Conservation (phyloP, 805 yeast genomes). For the Candida alai region DNA sequence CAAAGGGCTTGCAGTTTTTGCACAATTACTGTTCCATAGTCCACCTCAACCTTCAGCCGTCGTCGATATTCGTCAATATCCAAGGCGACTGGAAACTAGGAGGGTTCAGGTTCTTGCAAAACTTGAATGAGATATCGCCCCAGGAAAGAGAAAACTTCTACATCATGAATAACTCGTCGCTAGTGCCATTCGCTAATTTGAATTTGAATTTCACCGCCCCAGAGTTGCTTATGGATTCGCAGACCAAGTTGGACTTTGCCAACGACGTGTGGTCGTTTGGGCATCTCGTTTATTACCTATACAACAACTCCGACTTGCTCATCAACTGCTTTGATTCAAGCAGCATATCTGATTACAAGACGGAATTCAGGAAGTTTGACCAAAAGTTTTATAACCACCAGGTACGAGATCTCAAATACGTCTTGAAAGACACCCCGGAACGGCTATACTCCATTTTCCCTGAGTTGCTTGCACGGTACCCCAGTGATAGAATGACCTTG, state of each 20-base stretch:
- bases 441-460: constrained; percentile 49
- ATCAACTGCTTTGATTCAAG: constrained; percentile 42
- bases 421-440: constrained; percentile 56
- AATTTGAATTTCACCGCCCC: constrained; percentile 81
- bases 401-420: constrained; percentile 33
- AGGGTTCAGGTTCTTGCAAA: constrained; percentile 56
- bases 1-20: constrained; percentile 76
- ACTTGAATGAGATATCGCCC: constrained; percentile 45
- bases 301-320: constrained; percentile 48
- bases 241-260: constrained; percentile 48
- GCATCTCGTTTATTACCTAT: constrained; percentile 66
- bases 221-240: constrained; percentile 65
- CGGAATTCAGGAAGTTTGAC: constrained; percentile 47
- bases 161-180: constrained; percentile 68
- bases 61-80: constrained; percentile 69
- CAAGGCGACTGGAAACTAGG: constrained; percentile 93
- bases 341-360: constrained; percentile 57
- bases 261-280: constrained; percentile 88
- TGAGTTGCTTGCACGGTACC: constrained; percentile 51
- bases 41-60: constrained; percentile 77
- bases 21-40: constrained; percentile 73
- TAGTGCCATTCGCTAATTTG: constrained; percentile 74
- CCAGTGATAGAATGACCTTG: constrained; percentile 55
- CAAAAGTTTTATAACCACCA: constrained; percentile 38
- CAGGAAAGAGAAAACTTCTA: constrained; percentile 54